Conservation (phyloP, 2,329 filamentous ascomycete species). For the Elsinoe necatrix region DNA sequence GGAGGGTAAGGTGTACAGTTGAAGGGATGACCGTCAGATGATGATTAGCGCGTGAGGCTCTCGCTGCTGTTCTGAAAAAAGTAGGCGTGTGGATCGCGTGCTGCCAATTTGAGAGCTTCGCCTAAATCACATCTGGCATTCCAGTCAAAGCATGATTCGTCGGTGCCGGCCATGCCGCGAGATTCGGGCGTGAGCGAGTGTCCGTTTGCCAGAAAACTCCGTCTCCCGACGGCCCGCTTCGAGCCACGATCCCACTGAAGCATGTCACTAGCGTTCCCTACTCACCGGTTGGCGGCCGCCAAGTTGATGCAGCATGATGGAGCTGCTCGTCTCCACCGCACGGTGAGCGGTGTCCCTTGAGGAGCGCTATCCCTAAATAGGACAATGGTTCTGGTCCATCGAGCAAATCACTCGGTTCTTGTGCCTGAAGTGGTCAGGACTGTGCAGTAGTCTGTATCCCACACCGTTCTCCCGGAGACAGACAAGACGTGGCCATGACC, state of each 20-base stretch:
- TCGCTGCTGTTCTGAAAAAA: neutral
- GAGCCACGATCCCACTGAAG: neutral
- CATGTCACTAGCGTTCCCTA: neutral
- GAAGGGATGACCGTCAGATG: neutral
- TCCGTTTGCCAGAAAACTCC: neutral
- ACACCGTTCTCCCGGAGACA: constrained; percentile 9
- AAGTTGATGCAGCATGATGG: constrained; percentile 6
- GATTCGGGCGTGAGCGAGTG: constrained; percentile 14
- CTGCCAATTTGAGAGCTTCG: constrained; percentile 11
- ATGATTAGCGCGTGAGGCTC: constrained; percentile 10
- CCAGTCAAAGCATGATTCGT: constrained; percentile 4
- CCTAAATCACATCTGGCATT: constrained; percentile 11
- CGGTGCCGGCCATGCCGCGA: constrained; percentile 12
- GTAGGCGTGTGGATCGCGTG: constrained; percentile 13
- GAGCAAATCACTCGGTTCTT: neutral
- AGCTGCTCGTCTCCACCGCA: neutral
- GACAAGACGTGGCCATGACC: neutral
- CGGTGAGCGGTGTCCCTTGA: neutral
- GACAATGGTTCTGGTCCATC: neutral
- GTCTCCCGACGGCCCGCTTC: constrained; percentile 6
- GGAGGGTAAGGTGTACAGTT: constrained; percentile 1
- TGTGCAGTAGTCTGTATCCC: constrained; percentile 6
- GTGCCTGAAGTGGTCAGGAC: neutral
- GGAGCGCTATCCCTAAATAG: neutral
- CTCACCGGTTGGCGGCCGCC: constrained; percentile 10